A percentile compares a stretch with the other conserved stretches of the same genome.
phyloP scores from a whole-genome alignment of 78 protist species.

The Guillardia theta region DNA sequence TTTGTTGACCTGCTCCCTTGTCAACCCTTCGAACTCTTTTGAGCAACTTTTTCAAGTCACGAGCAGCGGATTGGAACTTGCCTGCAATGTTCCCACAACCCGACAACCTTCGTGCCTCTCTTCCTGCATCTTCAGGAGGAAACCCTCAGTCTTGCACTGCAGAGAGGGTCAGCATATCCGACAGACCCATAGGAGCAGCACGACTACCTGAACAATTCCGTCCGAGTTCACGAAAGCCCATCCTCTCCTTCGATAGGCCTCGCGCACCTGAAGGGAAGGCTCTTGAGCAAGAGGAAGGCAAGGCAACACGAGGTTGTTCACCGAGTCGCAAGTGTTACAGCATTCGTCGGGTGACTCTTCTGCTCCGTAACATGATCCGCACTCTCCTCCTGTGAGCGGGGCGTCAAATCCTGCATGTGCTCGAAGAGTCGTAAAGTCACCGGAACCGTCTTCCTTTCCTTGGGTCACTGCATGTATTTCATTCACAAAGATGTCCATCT shows the following conservation, averaged over 20 bases:
- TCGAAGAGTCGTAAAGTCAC: too few relatives aligned
- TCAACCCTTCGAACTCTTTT: too few relatives aligned
- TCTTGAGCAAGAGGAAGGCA: neutral
- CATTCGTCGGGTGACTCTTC: constrained; percentile 63
- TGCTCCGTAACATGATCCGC: constrained; percentile 91
- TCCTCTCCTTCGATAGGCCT: constrained; percentile 73
- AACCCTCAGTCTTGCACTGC: constrained; percentile 41
- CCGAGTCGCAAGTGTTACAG: constrained; percentile 88
- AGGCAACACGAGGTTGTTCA: constrained; percentile 35
- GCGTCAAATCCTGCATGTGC: too few relatives aligned
- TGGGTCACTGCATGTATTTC: too few relatives aligned
- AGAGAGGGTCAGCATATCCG: neutral
- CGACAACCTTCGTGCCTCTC: constrained; percentile 81
- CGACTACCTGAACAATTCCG: constrained; percentile 60
- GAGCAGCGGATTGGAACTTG: too few relatives aligned
- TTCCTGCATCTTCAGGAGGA: neutral
- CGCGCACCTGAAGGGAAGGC: neutral
- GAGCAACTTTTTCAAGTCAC: neutral
- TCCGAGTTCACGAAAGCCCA: constrained; percentile 72
- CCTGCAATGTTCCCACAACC: constrained; percentile 61
- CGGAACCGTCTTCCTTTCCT: too few relatives aligned
- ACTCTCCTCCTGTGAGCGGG: too few relatives aligned
- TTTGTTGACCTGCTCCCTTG: too few relatives aligned
- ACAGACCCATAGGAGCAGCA: neutral
- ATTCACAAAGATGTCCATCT: too few relatives aligned